Evolutionary conservation across 768 basidiomycete species (phyloP).

Genomic region (Kwoniella heveanensis): DNA sequence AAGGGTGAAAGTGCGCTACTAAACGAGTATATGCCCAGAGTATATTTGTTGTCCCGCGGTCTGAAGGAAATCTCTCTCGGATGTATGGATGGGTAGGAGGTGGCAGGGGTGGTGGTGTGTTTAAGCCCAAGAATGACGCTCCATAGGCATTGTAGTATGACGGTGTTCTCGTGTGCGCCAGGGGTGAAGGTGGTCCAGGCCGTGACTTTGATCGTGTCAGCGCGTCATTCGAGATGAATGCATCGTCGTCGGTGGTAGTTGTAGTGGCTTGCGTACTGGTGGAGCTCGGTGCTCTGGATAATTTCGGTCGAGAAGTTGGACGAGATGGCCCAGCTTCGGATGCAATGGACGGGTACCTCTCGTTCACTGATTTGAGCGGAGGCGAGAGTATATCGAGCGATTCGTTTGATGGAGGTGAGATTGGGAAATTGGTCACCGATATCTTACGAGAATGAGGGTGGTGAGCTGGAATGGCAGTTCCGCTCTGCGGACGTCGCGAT

Average conservation of each 20-base stretch:
- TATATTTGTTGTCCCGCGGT: conserved; percentile 44
- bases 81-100: conserved; percentile 47
- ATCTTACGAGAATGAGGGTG: conserved; percentile 57
- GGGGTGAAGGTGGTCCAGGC: conserved; percentile 15
- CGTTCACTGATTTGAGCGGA: conserved; percentile 3
- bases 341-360: conserved; percentile 1
- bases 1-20: conserved; percentile 51
- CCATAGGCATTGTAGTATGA: conserved; percentile 43
- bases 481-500: conserved; percentile 27
- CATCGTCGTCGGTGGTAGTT: conserved; percentile 4
- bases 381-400: conserved; percentile 11
- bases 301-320: conserved; percentile 12
- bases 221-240: conserved; percentile 22
- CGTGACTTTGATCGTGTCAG: conserved; percentile 10
- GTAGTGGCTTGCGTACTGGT: conserved; percentile 9
- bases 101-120: conserved; percentile 9
- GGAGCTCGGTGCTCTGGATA: conserved; percentile 6
- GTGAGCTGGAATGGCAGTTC: conserved; percentile 28
- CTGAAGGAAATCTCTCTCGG: conserved; percentile 21
- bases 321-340: conserved; percentile 10
- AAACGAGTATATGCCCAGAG: conserved; percentile 53
- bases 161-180: conserved; percentile 25
- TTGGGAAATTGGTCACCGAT: conserved; percentile 29
- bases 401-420: conserved; percentile 31
- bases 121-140: conserved; percentile 24